A percentile compares a stretch with the other conserved stretches of the same genome.
These are phyloP conservation scores for Candida ponderosae DNA, from an alignment of 805 yeast species.

Conservation along the genomic window DNA sequence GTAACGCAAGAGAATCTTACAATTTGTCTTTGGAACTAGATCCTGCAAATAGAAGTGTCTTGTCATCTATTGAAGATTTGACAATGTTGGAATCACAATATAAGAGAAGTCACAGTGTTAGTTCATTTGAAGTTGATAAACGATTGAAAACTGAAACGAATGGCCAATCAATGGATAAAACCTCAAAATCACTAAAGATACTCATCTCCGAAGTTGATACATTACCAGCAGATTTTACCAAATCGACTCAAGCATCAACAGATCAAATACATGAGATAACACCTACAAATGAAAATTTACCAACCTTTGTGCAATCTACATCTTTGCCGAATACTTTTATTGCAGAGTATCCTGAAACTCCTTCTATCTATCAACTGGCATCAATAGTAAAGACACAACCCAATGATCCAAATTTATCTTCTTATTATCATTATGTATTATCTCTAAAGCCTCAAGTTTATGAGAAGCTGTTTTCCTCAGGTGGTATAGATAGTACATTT, in stretches of 20 bases:
- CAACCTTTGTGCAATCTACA: too few relatives aligned
- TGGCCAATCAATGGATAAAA: slow-evolving; percentile 1
- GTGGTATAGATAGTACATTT: slow-evolving; percentile 44
- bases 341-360: slow-evolving; percentile 36
- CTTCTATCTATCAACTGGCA: slow-evolving; percentile 37
- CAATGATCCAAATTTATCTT: background rate
- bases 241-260: too few relatives aligned
- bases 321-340: background rate
- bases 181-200: slow-evolving; percentile 11
- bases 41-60: slow-evolving; percentile 30
- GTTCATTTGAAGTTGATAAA: slow-evolving; percentile 38
- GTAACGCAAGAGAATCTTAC: slow-evolving; percentile 23
- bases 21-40: slow-evolving; percentile 33
- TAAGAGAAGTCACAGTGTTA: slow-evolving; percentile 47
- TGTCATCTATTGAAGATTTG: slow-evolving; percentile 25
- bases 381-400: slow-evolving; percentile 28
- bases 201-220: slow-evolving; percentile 34
- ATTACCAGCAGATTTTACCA: slow-evolving; percentile 37
- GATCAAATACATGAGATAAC: too few relatives aligned
- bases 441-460: slow-evolving; percentile 19
- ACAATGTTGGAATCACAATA: slow-evolving; percentile 12
- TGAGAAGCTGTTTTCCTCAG: slow-evolving; percentile 24
- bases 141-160: slow-evolving; percentile 24
- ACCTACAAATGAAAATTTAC: too few relatives aligned
- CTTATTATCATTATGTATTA: too few relatives aligned